Base-by-base conservation (phyloP, 1,284 basidiomycete species). In the Fomitopsis pinicola region DNA sequence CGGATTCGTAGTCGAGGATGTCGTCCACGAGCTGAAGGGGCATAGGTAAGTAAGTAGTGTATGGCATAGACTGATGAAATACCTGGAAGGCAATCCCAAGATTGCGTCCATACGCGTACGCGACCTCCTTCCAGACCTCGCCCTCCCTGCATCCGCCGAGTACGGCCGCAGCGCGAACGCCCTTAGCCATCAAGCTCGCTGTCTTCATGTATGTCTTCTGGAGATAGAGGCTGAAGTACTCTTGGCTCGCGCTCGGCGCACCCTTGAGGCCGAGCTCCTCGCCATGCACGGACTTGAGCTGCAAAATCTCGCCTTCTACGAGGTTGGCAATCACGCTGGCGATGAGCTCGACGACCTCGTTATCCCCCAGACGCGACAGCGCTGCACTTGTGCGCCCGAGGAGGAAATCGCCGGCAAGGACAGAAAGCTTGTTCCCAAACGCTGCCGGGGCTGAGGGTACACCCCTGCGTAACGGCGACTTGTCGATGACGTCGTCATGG, bases 181-280 rank as follows among this genome's bases (percentile, higher is more conserved):
- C 91, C 76, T 98, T 99, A 1, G 95, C 96, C 84, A 99, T 97
- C 62, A 99, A 77, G 69, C 91, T 94, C 17, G 97, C 97, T 5
- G 95, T 97, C 78, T 99, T 98, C 70, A 99, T 80, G 73, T 98
- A 99, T 30, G 94, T 96, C 78, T 97, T 98, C 70, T 88, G 86
- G 73, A 98, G 82, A 77, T 99, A 99, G 40, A 89, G 79, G 62
- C 88, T 87, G 86, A 97, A 98, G 64, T 88, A 85, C 17, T 87
- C 84, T 33, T 72, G 63, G 61, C 63, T 78, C 36, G 75, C 71
- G 26, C 62, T 64, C 10, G 70, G 66, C 35, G 68, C 63, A 4
- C 68, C 68, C 28, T 65, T 64, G 22, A 74, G 58, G 52, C 70
- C 73, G 9, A 71, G 67, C 48, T 72, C 72, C 57, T 76, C 75